Evolutionary conservation across 2,329 filamentous ascomycete genomes (phyloP).

Genomic region (Diaporthe australafricana): DNA sequence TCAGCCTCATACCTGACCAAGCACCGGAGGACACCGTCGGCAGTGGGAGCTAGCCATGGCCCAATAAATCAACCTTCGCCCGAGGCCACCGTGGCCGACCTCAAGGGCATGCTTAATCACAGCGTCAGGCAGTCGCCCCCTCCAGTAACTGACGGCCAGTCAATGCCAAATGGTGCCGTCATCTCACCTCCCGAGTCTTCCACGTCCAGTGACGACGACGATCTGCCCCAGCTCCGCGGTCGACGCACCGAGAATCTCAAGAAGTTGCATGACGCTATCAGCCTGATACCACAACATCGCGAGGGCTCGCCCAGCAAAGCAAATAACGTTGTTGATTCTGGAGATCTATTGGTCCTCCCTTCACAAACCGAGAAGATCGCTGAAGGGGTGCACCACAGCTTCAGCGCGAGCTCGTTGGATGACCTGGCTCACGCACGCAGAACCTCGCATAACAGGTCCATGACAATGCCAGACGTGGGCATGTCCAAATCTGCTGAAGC

Average conservation of each 20-base stretch:
- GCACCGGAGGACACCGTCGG: conserved; percentile 70
- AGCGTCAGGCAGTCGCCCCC: conserved; percentile 86
- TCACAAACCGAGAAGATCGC: conserved; percentile 47
- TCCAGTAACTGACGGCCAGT: conserved; percentile 76
- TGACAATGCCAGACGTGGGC: conserved; percentile 65
- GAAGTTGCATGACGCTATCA: conserved; percentile 85
- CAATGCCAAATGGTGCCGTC: conserved; percentile 85
- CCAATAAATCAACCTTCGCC: conserved; percentile 57
- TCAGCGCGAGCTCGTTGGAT: conserved; percentile 59
- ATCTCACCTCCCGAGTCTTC: conserved; percentile 92
- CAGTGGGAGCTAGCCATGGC: conserved; percentile 44
- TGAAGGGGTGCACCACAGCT: conserved; percentile 58
- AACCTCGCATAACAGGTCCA: conserved; percentile 63
- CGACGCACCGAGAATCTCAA: conserved; percentile 64
- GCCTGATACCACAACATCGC: conserved; percentile 77
- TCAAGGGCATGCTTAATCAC: conserved; percentile 60
- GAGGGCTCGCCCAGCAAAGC: conserved; percentile 64
- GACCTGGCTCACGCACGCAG: conserved; percentile 55
- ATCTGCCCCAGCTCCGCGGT: conserved; percentile 58
- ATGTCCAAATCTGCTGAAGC: conserved; percentile 59
- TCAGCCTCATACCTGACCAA: conserved; percentile 75
- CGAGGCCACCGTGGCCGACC: conserved; percentile 61
- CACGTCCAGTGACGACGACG: conserved; percentile 86
- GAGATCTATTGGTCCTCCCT: conserved; percentile 51
- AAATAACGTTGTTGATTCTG: conserved; percentile 42